A percentile compares a stretch with the other conserved stretches of the same genome.
Evolutionary conservation across 2,329 filamentous ascomycete genomes (phyloP).

Genomic region (Tolypocladium inflatum): DNA sequence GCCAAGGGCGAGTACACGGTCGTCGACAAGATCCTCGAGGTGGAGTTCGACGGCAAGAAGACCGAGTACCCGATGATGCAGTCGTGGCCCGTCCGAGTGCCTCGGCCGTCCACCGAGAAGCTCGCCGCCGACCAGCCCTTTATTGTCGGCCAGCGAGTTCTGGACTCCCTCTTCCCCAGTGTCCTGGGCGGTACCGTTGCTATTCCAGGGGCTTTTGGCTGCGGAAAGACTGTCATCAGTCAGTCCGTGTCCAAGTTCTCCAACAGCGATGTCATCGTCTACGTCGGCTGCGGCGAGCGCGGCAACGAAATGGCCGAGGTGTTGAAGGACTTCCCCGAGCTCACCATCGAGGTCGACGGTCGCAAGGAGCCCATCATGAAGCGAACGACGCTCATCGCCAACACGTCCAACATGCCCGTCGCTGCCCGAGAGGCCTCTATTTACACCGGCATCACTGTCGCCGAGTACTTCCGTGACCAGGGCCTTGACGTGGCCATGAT

Average conservation of each 20-base stretch:
- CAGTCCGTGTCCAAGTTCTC: slow-evolving; percentile 99
- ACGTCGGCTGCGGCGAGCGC: slow-evolving; percentile 85
- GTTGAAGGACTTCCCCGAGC: slow-evolving; percentile 98
- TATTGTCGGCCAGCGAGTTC: slow-evolving; percentile 90
- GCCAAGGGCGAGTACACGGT: slow-evolving; percentile 90
- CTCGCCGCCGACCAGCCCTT: slow-evolving; percentile 82
- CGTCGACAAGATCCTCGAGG: slow-evolving; percentile 83
- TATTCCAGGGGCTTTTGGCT: slow-evolving; percentile 96
- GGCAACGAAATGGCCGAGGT: slow-evolving; percentile 99
- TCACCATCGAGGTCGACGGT: slow-evolving; percentile 88
- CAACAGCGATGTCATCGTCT: slow-evolving; percentile 98
- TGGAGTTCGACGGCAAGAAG: slow-evolving; percentile 96
- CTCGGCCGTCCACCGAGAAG: slow-evolving; percentile 86
- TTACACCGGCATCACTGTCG: slow-evolving; percentile 90
- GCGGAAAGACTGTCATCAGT: slow-evolving; percentile 98
- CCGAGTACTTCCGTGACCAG: slow-evolving; percentile 95
- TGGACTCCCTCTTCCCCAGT: slow-evolving; percentile 92
- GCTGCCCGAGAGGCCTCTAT: slow-evolving; percentile 97
- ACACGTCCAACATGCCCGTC: slow-evolving; percentile 99
- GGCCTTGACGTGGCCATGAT: slow-evolving; percentile 99
- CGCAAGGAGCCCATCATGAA: slow-evolving; percentile 99
- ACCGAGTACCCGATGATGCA: slow-evolving; percentile 97
- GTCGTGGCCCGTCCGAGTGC: slow-evolving; percentile 93
- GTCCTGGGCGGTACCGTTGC: slow-evolving; percentile 96
- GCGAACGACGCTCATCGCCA: slow-evolving; percentile 95